Evolutionary conservation across 306 rosid species (phyloP).

Genomic region (Abrus pulchellus): DNA sequence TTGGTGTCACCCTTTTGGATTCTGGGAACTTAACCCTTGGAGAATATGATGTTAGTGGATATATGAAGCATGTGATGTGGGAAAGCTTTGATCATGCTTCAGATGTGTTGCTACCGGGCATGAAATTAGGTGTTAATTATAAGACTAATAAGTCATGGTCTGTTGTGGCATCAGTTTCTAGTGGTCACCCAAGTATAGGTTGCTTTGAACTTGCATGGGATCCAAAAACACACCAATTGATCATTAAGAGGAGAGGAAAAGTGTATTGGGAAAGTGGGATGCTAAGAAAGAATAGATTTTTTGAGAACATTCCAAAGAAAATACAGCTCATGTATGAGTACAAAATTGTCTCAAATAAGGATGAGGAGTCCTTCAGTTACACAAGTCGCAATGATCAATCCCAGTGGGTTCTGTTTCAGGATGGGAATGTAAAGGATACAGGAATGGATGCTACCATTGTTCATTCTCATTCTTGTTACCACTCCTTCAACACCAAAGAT

Average conservation of each 20-base stretch:
- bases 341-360: neutral
- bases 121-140: constrained; percentile 33
- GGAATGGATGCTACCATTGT: too few relatives aligned
- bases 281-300: neutral
- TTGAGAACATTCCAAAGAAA: neutral
- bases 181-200: neutral
- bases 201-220: constrained; percentile 28
- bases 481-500: neutral
- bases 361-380: constrained; percentile 41
- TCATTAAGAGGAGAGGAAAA: neutral
- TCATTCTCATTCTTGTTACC: too few relatives aligned
- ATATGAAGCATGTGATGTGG: constrained; percentile 20
- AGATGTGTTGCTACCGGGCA: constrained; percentile 24
- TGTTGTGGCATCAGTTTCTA: neutral
- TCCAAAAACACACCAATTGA: neutral
- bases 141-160: neutral
- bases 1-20: constrained; percentile 28
- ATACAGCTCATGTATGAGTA: neutral
- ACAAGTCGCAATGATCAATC: neutral
- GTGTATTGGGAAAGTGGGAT: constrained; percentile 36
- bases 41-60: constrained; percentile 26
- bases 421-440: constrained; percentile 21
- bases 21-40: constrained; percentile 41
- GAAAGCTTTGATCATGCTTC: constrained; percentile 44
- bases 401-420: constrained; percentile 10